These are phyloP conservation scores for Vitis cinerea DNA, from an alignment of 164 flowering plant genomes.

Conservation along the genomic window DNA sequence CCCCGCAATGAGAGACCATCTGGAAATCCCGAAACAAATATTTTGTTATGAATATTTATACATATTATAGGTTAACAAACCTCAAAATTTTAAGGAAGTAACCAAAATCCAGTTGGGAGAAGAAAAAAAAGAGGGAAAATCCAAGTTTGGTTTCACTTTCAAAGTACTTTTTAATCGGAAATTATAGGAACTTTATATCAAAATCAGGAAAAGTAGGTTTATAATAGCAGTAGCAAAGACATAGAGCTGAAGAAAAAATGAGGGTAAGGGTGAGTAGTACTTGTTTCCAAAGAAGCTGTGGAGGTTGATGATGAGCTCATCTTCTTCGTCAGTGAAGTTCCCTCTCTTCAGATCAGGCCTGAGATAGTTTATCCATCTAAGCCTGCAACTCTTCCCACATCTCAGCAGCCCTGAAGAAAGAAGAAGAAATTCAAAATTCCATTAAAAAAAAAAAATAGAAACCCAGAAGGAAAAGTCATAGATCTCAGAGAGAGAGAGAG, in stretches of 20 bases:
- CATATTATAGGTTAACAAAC: too few relatives aligned
- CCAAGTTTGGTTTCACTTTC: background rate
- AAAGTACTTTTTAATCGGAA: too few relatives aligned
- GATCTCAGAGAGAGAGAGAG: background rate
- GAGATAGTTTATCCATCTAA: constrained; percentile 32
- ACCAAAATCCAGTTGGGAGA: background rate
- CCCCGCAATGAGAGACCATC: constrained; percentile 37
- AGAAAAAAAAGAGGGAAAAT: background rate
- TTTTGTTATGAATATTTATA: too few relatives aligned
- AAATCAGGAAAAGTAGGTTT: too few relatives aligned
- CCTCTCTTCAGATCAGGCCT: constrained; percentile 38
- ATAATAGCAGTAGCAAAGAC: too few relatives aligned
- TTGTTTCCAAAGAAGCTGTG: constrained; percentile 33
- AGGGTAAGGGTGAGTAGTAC: constrained; percentile 3
- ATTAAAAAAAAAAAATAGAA: background rate
- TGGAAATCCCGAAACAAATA: background rate
- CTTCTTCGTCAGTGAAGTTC: constrained; percentile 33
- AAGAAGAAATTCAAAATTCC: background rate
- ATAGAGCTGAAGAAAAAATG: too few relatives aligned
- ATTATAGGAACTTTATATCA: too few relatives aligned
- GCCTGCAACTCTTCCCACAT: constrained; percentile 34
- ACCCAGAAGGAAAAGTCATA: too few relatives aligned
- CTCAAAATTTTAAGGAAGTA: too few relatives aligned
- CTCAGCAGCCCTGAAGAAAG: constrained; percentile 21
- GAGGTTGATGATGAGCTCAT: constrained; percentile 34